Conservation (phyloP, 225 moss, liverwort and hornwort species). For the Straminergon stramineum region DNA sequence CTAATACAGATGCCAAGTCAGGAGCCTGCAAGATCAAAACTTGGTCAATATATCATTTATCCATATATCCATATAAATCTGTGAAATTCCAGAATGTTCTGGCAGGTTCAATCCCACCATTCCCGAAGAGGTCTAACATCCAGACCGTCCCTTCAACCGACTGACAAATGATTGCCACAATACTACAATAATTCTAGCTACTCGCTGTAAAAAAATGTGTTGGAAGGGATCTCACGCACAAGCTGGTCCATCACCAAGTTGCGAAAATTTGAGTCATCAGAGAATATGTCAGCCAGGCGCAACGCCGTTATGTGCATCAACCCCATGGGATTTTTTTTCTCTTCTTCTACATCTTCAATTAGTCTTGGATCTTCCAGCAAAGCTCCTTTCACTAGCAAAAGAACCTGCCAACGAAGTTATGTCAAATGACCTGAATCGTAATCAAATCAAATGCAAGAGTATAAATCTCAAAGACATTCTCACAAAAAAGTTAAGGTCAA, state of each 20-base stretch:
- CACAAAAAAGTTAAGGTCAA: neutral
- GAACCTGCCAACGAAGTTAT: constrained; percentile 58
- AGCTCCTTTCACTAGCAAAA: constrained; percentile 82
- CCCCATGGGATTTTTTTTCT: constrained; percentile 86
- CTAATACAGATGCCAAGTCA: constrained; percentile 87
- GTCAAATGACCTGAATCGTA: constrained; percentile 11
- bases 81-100: neutral
- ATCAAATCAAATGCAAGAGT: neutral
- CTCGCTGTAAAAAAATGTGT: neutral
- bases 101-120: neutral
- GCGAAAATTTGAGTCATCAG: constrained; percentile 98
- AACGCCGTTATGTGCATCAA: constrained; percentile 87
- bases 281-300: constrained; percentile 89
- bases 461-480: neutral
- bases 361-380: constrained; percentile 78
- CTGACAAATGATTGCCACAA: neutral
- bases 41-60: neutral
- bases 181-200: neutral
- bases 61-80: neutral
- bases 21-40: constrained; percentile 58
- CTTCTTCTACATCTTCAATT: constrained; percentile 68
- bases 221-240: constrained; percentile 42
- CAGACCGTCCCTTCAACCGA: neutral
- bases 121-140: neutral
- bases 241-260: constrained; percentile 95